Conservation (phyloP, 768 basidiomycete genomes). For the Pleurotus giganteus region DNA sequence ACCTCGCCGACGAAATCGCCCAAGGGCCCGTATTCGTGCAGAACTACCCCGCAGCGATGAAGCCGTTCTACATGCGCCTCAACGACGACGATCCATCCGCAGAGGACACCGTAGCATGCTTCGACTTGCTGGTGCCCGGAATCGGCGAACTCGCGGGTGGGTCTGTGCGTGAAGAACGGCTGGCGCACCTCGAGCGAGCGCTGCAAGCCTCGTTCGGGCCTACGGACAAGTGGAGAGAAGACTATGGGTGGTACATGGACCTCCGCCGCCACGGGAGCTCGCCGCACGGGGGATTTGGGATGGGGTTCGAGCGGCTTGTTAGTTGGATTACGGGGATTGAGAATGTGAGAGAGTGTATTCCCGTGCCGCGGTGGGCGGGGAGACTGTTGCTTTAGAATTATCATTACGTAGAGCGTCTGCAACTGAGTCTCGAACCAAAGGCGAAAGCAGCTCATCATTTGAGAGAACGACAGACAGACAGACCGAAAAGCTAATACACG, state of each 20-base stretch:
- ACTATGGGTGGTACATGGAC: constrained; percentile 76
- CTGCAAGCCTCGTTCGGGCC: no score
- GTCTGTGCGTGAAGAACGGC: constrained; percentile 81
- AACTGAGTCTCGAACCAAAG: no score
- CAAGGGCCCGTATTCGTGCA: constrained; percentile 86
- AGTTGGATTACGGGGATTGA: constrained; percentile 84
- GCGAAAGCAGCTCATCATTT: no score
- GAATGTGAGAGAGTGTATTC: constrained; percentile 90
- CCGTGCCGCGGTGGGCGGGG: constrained; percentile 89
- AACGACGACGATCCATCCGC: constrained; percentile 57
- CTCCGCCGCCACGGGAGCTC: constrained; percentile 81
- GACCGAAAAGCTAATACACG: no score
- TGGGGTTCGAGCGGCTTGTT: constrained; percentile 92
- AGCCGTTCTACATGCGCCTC: constrained; percentile 95
- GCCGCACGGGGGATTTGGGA: constrained; percentile 93
- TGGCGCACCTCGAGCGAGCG: constrained; percentile 15
- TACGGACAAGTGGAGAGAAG: constrained; percentile 35
- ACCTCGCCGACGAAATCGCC: constrained; percentile 70
- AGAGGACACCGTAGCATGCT: constrained; percentile 83
- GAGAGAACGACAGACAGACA: no score
- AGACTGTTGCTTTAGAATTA: constrained; percentile 53
- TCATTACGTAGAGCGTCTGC: no score
- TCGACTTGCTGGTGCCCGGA: constrained; percentile 87
- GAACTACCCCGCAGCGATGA: constrained; percentile 78
- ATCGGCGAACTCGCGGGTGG: constrained; percentile 93